Base-by-base conservation (phyloP, 768 basidiomycete species). In the Phanerodontia chrysosporium region DNA sequence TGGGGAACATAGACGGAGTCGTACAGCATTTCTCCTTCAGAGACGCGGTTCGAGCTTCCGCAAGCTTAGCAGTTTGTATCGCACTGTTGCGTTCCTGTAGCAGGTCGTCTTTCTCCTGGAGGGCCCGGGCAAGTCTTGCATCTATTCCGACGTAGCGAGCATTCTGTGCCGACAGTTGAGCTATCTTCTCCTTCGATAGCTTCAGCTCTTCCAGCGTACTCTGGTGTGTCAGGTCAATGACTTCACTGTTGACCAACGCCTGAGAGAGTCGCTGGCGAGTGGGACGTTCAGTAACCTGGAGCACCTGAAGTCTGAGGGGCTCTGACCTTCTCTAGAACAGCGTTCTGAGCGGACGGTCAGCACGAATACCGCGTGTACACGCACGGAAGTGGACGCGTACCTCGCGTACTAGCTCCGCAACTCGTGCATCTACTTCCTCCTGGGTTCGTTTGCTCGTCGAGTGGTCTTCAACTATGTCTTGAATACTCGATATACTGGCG, bases 31-130 rank as follows among this genome's bases (percentile, higher is more conserved):
- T 86, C 56, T 90, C 85, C 60, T 83, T 84, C 61, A 90, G 74
- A 10, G 84, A 80, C 27, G 78, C 76, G 58, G 86, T 77, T 32
- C 86, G 82, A 7, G 78, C 75, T 64, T 95, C 93, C 9, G 90
- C 87, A 32, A 83, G 67, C 44, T 82, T 78, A 2, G 89, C 86
- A 45, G 86, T 76, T 59, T 87, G 83, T 10, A 80, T 73, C 63
- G 92, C 89, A 53, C 79, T 78, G 57, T 91, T 87, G 25, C 87
- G 77, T 68, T 95, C 93, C 71, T 94, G 91, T 60, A 83, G 86
- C 72, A 90, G 80, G 69, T 95, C 93, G 42, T 94, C 91, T 64
- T 83, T 82, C 70, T 93, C 89, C 67, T 86, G 86, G 54, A 85
- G 74, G n/a, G 83, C 82, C 13, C 77, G 72, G 13, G 81, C 79